Evolutionary conservation across 495 filamentous ascomycete species (phyloP), one percentile per base, ranked within the genome.

Genomic region (Annulohypoxylon nitens): DNA sequence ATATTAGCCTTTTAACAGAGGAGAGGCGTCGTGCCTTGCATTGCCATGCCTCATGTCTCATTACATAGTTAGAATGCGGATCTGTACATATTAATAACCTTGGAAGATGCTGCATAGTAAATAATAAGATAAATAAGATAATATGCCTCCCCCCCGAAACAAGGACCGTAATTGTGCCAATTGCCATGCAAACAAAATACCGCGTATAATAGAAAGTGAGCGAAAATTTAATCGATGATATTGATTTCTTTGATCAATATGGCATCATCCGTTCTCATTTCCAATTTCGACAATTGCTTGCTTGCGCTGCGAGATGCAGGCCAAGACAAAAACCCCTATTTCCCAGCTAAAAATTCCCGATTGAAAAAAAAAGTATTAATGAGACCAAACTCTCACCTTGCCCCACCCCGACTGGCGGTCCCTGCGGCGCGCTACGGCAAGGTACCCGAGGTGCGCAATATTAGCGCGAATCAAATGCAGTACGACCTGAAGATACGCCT

Each of bases 381-480:
- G 50, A 57, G 41, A 53, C 58, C 47, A 67, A 41, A 64, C 53
- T 65, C 50, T 48, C 34, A 47, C 58, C 30, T 30, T 30, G 47
- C 57, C 72, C 72, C 67, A 63, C 67, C 62, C 70, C 65, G 61
- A 70, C 9, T 64, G 57, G 63, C 63, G 63, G 72, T 67, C 67
- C 67, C 67, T 70, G 67, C 67, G 62, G 57, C 58, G 67, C 72
- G 62, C 72, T 74, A 74, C 72, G 72, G 72, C 67, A 74, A 74
- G 72, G 72, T 74, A 74, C 72, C 72, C 72, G 72, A 74, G 43
- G 72, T 70, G 67, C 67, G 67, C 72, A 70, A 74, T 74, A 64
- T 70, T 74, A 70, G 72, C 72, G 72, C 67, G 72, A 50, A 74
- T 67, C 67, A 67, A 50, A 74, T 67, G 72, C 71, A 55, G 71